Evolutionary conservation across 129 eudicot genomes (phyloP).

Genomic region (Ambrosia artemisiifolia): DNA sequence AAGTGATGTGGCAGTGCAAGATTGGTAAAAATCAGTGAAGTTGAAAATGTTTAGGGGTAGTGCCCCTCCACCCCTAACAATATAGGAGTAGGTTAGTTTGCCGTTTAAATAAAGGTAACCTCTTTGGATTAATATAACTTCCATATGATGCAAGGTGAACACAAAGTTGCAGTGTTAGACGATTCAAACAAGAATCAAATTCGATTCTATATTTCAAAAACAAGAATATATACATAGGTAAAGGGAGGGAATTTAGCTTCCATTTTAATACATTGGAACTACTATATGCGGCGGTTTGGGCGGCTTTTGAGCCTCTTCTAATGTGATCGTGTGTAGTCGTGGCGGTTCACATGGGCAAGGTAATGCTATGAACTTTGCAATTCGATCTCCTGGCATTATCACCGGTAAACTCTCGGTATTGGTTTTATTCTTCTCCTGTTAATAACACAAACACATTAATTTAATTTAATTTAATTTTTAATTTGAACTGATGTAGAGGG

Average conservation of each 20-base stretch:
- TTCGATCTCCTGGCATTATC: conserved; percentile 82
- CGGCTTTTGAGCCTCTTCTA: conserved; percentile 36
- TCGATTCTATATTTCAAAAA: neutral
- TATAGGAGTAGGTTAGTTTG: too few species aligned
- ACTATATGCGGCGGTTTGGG: conserved; percentile 63
- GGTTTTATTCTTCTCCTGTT: conserved; percentile 37
- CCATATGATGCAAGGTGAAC: too few species aligned
- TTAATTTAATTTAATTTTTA: neutral
- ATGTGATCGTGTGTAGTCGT: conserved; percentile 22
- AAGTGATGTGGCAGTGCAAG: too few species aligned
- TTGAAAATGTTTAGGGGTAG: too few species aligned
- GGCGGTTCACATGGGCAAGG: conserved; percentile 82
- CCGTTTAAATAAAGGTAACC: too few species aligned
- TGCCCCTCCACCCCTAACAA: too few species aligned
- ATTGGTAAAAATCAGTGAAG: too few species aligned
- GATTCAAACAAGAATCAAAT: neutral
- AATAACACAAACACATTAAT: neutral
- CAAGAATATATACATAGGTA: conserved; percentile 17
- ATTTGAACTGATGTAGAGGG: too few species aligned
- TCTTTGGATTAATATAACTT: too few species aligned
- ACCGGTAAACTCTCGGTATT: conserved; percentile 63
- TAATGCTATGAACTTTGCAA: conserved; percentile 83
- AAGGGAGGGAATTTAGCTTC: neutral
- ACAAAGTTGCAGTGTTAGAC: neutral
- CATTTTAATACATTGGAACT: conserved; percentile 48